Evolutionary conservation across 805 yeast genomes (phyloP), one percentile per base, ranked within the genome.

Genomic region (Saturnispora zaruensis): DNA sequence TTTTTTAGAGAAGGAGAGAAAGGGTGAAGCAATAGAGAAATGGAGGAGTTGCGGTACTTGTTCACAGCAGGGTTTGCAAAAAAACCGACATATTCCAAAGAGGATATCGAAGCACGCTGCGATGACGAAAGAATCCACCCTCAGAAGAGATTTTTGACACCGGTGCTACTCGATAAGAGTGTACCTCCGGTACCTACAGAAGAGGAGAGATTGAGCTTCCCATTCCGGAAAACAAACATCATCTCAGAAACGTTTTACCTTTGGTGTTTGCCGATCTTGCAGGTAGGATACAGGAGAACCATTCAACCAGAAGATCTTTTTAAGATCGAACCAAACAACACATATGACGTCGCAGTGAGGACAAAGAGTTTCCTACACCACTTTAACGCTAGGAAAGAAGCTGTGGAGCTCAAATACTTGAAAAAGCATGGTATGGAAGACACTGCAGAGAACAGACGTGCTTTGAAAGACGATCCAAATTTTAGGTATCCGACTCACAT

Each of bases 281-380:
- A 66, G 21, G 75, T 76, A 6, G 93, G 95, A 7, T 86, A 86
- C 63, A 78, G 76, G 60, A 72, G 95, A 58, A 82, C 88, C 0
- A 67, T 86, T 45, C 79, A 77, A 48, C 81, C 85, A 2, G 75
- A 76, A 45, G 93, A 86, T 66, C 63, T 85, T 53, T 84, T 63
- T 57, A 65, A 63, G 50, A 64, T 78, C 53, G 70, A 71, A n/a
- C 64, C 63, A 4, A 69, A 63, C 9, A 53, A 63, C 5, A 40
- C 62, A 16, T 64, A 70, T 59, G 66, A 71, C 41, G 74, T 77
- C 36, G 76, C 77, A 26, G 58, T 57, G 4, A 59, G 71, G 21
- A 65, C 71, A 30, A 58, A 54, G 2, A 54, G 48, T 9, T 78
- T 79, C 47, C 58, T 63, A 33, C 44, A 47, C 5, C 57, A 70